Percentiles rank a stretch among this genome's conserved stretches.
phyloP scores from a whole-genome alignment of 2,329 filamentous ascomycete species.

The Cladosporium sp. region DNA sequence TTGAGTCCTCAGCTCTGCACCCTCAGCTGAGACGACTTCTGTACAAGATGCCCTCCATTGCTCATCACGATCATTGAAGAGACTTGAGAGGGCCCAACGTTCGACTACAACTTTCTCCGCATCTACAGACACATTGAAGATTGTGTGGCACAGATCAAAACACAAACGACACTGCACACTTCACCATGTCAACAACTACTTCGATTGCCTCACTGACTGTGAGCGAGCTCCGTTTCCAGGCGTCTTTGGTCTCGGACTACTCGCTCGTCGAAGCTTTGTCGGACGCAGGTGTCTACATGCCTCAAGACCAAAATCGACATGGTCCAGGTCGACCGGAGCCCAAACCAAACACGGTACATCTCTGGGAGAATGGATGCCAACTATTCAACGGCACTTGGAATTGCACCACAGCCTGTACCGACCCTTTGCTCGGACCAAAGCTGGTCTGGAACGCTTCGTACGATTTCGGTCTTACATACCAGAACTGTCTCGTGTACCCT shows the following conservation, averaged over 20 bases:
- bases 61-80: background rate
- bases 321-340: background rate
- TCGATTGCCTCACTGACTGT: background rate
- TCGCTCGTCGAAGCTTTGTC: background rate
- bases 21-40: background rate
- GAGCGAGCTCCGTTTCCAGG: background rate
- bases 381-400: background rate
- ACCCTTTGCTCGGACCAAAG: too few species aligned
- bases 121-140: background rate
- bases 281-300: background rate
- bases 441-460: background rate
- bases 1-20: background rate
- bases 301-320: background rate
- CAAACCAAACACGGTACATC: background rate
- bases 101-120: background rate
- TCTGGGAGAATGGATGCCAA: background rate
- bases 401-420: background rate
- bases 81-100: too few species aligned
- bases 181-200: background rate
- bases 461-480: background rate
- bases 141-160: background rate
- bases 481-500: background rate
- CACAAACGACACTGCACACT: background rate
- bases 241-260: background rate
- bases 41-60: background rate